Evolutionary conservation across 306 rosid species (phyloP).

Genomic region (Canavalia ensiformis): DNA sequence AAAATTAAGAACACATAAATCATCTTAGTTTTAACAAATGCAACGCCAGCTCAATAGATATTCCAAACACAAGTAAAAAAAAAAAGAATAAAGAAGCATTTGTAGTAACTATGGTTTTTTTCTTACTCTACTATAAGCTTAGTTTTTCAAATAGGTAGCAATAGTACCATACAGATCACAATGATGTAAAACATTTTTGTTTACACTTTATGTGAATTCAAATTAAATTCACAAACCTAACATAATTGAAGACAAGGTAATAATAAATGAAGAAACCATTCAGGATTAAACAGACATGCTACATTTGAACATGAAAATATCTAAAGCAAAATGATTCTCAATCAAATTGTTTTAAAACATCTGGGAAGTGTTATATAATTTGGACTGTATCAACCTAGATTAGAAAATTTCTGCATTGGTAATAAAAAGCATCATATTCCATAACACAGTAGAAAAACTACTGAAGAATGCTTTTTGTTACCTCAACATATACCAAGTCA

Average conservation of each 20-base stretch:
- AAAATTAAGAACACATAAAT: constrained; percentile 7
- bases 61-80: not conserved
- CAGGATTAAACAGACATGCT: not conserved
- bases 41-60: not conserved
- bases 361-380: constrained; percentile 18
- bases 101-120: not conserved
- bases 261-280: constrained; percentile 21
- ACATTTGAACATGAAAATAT: not conserved
- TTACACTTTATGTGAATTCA: not conserved
- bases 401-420: constrained; percentile 26
- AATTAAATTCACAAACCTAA: constrained; percentile 21
- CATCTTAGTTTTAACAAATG: not conserved
- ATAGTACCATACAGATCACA: not conserved
- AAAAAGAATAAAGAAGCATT: not conserved
- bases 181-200: not conserved
- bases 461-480: constrained; percentile 43
- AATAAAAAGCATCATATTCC: constrained; percentile 42
- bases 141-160: not conserved
- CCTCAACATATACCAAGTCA: constrained; percentile 73
- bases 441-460: constrained; percentile 5
- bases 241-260: not conserved
- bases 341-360: constrained; percentile 18
- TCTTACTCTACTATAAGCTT: not conserved
- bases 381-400: constrained; percentile 7
- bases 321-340: constrained; percentile 6